Evolutionary conservation across 768 basidiomycete genomes (phyloP), one percentile per base, ranked within the genome.

Genomic region (Serendipita sp.): DNA sequence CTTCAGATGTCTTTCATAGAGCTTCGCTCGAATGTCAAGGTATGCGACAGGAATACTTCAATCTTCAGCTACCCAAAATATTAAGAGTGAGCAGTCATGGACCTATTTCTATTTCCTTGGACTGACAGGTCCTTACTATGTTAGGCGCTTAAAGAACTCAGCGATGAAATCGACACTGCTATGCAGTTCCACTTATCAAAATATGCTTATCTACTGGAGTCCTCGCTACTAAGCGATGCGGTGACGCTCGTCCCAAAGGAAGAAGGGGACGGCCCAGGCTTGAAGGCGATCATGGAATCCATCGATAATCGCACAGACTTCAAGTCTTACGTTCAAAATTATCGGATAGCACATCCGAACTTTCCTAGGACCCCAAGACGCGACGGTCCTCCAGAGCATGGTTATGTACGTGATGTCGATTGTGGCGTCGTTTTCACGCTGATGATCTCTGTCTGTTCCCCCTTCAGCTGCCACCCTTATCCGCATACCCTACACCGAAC

Each of bases 251-350:
- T 90, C 47, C 85, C 91, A 2, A 75, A 80, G 47, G 74, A 69
- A 47, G 70, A 77, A 3, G 89, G 89, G 65, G 86, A 88, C 71
- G 85, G 79, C 2, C 77, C 83, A 4, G 93, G 95, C 11, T 76
- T 99, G 58, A 95, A 95, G 73, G 78, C 86, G 1, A 83, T 90
- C 28, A 86, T 88, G 65, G 94, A 97, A 73, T 82, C 84, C 3
- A 96, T 99, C 69, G 95, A 99, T 75, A 93, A 93, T 70, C 84
- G 93, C 44, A 80, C 85, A 41, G 96, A 99, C 74, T 98, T 99
- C 77, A 95, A 89, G 76, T 84, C 81, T 5, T 99, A 87, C 72
- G 97, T 99, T 94, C 91, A 96, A 72, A 92, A 96, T 72, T 99
- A 95, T 72, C 86, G 89, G 0, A 91, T 94, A 71, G 91, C 91